Percentiles rank a stretch among this genome's conserved stretches.
phyloP scores from a whole-genome alignment of 331 rosid genomes.

The Quercus phellos region DNA sequence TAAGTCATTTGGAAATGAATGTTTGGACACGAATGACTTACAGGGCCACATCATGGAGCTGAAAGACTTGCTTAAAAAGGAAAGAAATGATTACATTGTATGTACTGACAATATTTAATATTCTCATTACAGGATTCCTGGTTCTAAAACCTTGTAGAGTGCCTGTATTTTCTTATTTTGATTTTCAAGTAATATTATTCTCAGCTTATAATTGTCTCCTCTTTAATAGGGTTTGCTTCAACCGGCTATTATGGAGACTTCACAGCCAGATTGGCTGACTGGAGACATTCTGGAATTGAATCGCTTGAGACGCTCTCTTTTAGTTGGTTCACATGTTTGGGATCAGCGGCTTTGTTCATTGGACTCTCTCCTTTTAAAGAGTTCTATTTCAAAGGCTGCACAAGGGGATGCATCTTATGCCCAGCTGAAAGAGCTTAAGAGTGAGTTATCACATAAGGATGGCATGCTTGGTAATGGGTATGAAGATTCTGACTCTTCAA shows the following conservation, averaged over 20 bases:
- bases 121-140: constrained; percentile 3
- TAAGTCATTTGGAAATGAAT: constrained; percentile 35
- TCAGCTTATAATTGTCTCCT: constrained; percentile 7
- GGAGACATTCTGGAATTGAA: constrained; percentile 72
- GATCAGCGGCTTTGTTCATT: constrained; percentile 68
- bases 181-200: constrained; percentile 2
- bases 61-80: constrained; percentile 66
- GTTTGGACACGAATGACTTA: constrained; percentile 38
- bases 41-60: constrained; percentile 53
- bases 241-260: constrained; percentile 42
- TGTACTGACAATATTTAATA: constrained; percentile 21
- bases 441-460: constrained; percentile 39
- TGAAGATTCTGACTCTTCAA: constrained; percentile 34
- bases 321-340: constrained; percentile 79
- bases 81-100: constrained; percentile 70
- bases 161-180: constrained; percentile 6
- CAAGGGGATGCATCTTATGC: constrained; percentile 30
- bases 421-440: constrained; percentile 35
- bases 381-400: constrained; percentile 35
- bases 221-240: constrained; percentile 51
- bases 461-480: constrained; percentile 21
- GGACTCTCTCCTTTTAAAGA: constrained; percentile 51
- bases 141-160: not conserved
- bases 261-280: constrained; percentile 37
- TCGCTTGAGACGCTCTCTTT: constrained; percentile 73